phyloP scores from a whole-genome alignment of 2,329 filamentous ascomycete species.

The Phoma herbarum region DNA sequence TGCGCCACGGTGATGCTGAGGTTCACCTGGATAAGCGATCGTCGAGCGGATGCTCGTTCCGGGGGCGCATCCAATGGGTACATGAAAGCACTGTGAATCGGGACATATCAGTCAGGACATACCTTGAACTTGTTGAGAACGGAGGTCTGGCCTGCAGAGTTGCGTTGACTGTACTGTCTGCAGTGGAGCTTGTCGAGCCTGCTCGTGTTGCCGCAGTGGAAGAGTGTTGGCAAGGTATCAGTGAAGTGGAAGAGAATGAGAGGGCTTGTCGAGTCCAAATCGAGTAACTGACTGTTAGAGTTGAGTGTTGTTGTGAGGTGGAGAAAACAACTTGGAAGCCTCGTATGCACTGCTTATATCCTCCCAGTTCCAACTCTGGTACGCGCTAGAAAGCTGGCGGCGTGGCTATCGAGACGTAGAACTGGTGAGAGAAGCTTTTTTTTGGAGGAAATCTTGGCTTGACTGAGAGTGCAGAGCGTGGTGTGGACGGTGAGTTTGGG shows the following conservation, averaged over 20 bases:
- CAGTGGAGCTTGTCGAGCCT: conserved; percentile 24
- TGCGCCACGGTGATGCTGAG: conserved; percentile 23
- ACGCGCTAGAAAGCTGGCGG: conserved; percentile 7
- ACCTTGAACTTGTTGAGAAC: conserved; percentile 8
- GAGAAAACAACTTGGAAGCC: conserved; percentile 24
- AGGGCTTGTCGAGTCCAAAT: conserved; percentile 9
- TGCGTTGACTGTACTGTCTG: conserved; percentile 28
- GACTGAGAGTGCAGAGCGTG: conserved; percentile 1
- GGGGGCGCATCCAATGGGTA: neutral
- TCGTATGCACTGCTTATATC: conserved; percentile 29
- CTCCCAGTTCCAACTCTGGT: neutral
- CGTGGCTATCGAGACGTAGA: neutral
- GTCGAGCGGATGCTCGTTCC: conserved; percentile 9
- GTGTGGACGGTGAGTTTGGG: neutral
- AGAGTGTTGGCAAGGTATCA: neutral
- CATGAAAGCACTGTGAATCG: neutral
- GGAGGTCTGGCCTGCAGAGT: conserved; percentile 27
- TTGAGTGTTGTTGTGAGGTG: conserved; percentile 24
- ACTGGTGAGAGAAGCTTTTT: conserved; percentile 19
- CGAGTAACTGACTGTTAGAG: conserved; percentile 12
- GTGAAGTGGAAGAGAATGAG: conserved; percentile 6
- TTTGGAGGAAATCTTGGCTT: neutral
- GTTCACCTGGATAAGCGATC: conserved; percentile 14
- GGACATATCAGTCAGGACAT: neutral
- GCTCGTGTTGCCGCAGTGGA: conserved; percentile 18